Evolutionary conservation across 2,329 filamentous ascomycete genomes (phyloP).

Genomic region (Colletotrichum ledebouriae): DNA sequence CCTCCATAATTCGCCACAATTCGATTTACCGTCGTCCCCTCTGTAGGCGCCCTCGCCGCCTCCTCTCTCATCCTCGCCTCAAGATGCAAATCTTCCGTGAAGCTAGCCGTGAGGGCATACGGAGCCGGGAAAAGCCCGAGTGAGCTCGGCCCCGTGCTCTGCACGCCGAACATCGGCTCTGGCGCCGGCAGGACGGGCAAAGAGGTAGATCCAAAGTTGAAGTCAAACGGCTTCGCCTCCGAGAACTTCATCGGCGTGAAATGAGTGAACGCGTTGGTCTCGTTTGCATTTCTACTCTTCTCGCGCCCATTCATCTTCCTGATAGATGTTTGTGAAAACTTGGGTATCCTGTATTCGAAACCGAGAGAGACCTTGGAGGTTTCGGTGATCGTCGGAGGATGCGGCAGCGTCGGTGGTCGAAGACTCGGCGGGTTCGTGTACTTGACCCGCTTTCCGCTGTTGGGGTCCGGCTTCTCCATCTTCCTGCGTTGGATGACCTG

Average conservation of each 20-base stretch:
- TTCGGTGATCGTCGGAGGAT: not conserved
- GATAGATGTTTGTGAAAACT: not conserved
- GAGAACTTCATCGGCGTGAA: too few relatives aligned
- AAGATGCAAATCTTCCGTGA: not conserved
- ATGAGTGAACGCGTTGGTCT: too few relatives aligned
- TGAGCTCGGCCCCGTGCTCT: not conserved
- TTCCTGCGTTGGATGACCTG: not conserved
- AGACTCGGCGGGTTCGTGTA: not conserved
- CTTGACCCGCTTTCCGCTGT: not conserved
- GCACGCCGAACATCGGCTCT: not conserved
- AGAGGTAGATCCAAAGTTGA: not conserved
- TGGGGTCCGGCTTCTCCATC: not conserved
- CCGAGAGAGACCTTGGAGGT: not conserved
- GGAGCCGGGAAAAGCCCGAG: not conserved
- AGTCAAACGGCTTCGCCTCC: not conserved
- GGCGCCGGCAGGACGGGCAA: not conserved
- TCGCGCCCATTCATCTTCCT: not conserved
- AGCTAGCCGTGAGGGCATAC: not conserved
- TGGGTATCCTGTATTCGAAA: not conserved
- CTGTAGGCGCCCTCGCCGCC: too few relatives aligned
- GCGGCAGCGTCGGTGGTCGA: not conserved
- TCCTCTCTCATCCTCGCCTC: not conserved
- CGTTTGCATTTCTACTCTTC: not conserved
- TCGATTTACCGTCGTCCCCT: too few relatives aligned
- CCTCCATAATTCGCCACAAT: too few relatives aligned